phyloP scores from a whole-genome alignment of 192 early-diverging fungal species.

The Backusella parvicylindrica region DNA sequence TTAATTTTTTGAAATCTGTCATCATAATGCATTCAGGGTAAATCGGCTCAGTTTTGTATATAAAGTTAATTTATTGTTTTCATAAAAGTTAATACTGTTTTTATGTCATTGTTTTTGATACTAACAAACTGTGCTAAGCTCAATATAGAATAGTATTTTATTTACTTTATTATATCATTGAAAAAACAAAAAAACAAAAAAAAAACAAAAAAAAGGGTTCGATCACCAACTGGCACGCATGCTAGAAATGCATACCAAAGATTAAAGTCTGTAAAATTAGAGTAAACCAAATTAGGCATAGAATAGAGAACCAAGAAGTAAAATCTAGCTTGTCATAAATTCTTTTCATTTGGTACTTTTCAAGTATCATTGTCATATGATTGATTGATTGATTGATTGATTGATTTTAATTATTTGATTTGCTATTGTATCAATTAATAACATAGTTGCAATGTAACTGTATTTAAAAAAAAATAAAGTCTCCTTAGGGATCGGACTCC shows the following conservation, averaged over 20 bases:
- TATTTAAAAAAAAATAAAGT: neutral
- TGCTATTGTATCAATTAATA: neutral
- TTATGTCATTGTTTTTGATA: neutral
- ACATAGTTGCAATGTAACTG: neutral
- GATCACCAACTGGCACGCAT: constrained; percentile 25
- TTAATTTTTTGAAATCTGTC: neutral
- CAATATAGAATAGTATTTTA: neutral
- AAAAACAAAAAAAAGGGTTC: too few species aligned
- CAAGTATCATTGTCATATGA: neutral
- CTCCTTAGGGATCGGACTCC: neutral
- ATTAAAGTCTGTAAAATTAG: neutral
- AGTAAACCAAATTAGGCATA: neutral
- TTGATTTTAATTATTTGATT: constrained; percentile 2
- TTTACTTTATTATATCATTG: neutral
- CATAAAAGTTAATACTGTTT: neutral
- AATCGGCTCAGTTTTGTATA: neutral
- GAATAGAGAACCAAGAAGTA: neutral
- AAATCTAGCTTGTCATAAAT: neutral
- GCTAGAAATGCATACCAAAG: constrained; percentile 14
- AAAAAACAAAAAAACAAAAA: too few species aligned
- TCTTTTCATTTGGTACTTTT: neutral
- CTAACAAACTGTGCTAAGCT: neutral
- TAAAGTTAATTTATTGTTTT: neutral
- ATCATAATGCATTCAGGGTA: neutral
- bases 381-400: neutral